Conservation (phyloP, 2,329 filamentous ascomycete species). For the Alternaria rosae region DNA sequence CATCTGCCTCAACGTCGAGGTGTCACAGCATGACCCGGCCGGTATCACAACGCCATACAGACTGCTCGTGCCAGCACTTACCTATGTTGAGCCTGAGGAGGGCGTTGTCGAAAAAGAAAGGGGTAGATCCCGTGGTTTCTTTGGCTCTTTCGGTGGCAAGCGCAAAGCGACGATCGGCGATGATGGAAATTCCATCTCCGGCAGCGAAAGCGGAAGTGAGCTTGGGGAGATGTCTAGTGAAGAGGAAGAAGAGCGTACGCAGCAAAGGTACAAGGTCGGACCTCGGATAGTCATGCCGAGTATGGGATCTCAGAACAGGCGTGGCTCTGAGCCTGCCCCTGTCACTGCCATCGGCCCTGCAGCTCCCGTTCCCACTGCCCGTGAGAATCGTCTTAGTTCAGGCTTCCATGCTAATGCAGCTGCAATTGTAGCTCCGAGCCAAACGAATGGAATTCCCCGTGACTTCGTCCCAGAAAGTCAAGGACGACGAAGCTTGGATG, state of each 20-base stretch:
- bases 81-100: conserved; percentile 47
- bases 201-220: conserved; percentile 38
- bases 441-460: conserved; percentile 16
- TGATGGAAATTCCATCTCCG: conserved; percentile 41
- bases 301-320: conserved; percentile 36
- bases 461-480: conserved; percentile 15
- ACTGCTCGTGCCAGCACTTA: conserved; percentile 80
- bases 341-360: background rate
- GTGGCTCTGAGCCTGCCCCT: conserved; percentile 21
- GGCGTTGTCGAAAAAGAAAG: conserved; percentile 27
- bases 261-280: conserved; percentile 45
- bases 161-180: conserved; percentile 40
- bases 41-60: conserved; percentile 90
- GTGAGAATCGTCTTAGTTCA: conserved; percentile 30
- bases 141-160: conserved; percentile 35
- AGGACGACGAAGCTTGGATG: conserved; percentile 28
- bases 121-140: conserved; percentile 39
- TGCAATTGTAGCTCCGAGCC: conserved; percentile 14
- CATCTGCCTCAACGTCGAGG: conserved; percentile 87
- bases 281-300: conserved; percentile 44
- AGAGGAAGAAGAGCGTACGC: conserved; percentile 41
- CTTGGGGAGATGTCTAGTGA: conserved; percentile 34
- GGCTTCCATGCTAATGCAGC: conserved; percentile 37
- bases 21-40: conserved; percentile 82
- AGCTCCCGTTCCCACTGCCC: conserved; percentile 3